These are phyloP conservation scores for Hemisphaericaspora xylofermentans DNA, from an alignment of 1,139 yeast species.

Conservation along the genomic window DNA sequence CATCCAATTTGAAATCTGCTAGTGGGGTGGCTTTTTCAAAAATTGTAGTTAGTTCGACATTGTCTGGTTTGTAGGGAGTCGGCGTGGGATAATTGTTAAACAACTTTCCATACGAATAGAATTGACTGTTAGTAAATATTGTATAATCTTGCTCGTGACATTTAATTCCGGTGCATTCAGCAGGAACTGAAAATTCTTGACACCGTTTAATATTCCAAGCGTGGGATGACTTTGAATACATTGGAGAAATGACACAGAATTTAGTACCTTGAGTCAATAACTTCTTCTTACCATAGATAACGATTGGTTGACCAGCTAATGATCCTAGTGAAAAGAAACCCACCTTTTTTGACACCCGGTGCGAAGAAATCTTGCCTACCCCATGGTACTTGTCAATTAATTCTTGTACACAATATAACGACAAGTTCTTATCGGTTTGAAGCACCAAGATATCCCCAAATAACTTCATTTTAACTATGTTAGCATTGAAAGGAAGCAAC, in stretches of 20 bases:
- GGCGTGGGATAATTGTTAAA: neutral
- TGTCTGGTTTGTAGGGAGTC: neutral
- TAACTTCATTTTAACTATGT: neutral
- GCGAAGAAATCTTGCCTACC: neutral
- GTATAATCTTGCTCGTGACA: neutral
- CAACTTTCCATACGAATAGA: neutral
- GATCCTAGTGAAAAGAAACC: neutral
- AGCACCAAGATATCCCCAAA: neutral
- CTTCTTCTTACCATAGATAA: slow-evolving; percentile 1
- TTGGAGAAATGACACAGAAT: neutral
- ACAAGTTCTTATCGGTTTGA: neutral
- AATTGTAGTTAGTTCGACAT: neutral
- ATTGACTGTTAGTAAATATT: neutral
- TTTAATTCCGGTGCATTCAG: neutral
- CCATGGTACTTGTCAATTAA: neutral
- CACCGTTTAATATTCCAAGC: neutral
- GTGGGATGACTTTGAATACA: neutral
- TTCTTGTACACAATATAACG: neutral
- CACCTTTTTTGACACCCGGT: neutral
- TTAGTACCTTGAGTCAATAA: slow-evolving; percentile 1
- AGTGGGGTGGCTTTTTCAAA: neutral
- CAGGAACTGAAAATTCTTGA: neutral
- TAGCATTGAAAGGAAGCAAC: neutral
- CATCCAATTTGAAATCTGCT: neutral
- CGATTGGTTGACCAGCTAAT: neutral